Base-by-base conservation (phyloP, 805 yeast genomes). In the Spathaspora gorwiae region DNA sequence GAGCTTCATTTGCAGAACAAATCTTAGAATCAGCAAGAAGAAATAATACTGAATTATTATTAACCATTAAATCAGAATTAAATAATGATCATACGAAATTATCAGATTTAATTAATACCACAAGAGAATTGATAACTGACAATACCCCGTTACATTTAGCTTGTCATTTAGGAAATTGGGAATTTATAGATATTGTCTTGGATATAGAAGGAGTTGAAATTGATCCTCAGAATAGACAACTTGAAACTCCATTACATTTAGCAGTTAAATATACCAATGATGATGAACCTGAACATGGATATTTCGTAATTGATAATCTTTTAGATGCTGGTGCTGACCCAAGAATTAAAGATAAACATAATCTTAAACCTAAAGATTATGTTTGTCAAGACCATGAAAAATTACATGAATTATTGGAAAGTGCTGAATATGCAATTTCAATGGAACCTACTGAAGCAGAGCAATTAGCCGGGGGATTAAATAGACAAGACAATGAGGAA, bases 321-420 rank as follows among this genome's bases (percentile, higher is more conserved):
- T 70, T 94, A 35, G 97, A 90, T 56, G 96, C 95, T 27, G 98
- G 99, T 2, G 83, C 94, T 1, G 94, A 90, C 64, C 87, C 95
- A 2, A 72, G 68, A 41, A 57, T 66, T 35, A 53, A 53, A 24
- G 72, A 70, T 52, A 56, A 48, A 26, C 70, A 73, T 35, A 87
- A 87, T 24, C 76, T 83, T 55, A 87, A 79, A 54, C 95, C 98
- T 6, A 73, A 84, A 35, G 89, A 88, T 53, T 71, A 90, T 48
- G 83, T 79, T 12, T 69, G 64, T 26, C 72, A 72, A 19, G 79
- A 82, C 12, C 69, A 81, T 47, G 78, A 72, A 2, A 75, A 78
- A 45, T 72, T 92, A 49, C 70, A 71, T 36, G 81, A 81, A 54
- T 66, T 81, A 30, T 73, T 92, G 51, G 86, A 89, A 56, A 80